These are phyloP conservation scores for Xylaria grammica DNA, from an alignment of 495 filamentous ascomycete genomes.

Conservation along the genomic window DNA sequence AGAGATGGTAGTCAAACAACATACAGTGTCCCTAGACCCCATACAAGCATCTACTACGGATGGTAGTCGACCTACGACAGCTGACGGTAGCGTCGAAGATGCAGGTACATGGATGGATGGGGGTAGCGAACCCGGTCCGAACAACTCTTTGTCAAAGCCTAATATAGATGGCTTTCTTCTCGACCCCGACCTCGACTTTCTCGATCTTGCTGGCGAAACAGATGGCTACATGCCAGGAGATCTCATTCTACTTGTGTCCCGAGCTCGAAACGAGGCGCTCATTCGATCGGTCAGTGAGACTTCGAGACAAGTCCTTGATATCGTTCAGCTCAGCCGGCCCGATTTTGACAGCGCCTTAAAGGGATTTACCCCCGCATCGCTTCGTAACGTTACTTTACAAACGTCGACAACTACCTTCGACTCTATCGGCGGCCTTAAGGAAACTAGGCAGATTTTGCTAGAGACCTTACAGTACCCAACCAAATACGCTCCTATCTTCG, in stretches of 20 bases:
- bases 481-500: slow-evolving; percentile 97
- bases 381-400: slow-evolving; percentile 92
- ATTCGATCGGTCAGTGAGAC: slow-evolving; percentile 69
- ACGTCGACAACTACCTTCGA: slow-evolving; percentile 85
- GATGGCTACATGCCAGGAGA: slow-evolving; percentile 99
- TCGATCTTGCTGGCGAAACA: slow-evolving; percentile 89
- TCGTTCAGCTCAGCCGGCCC: slow-evolving; percentile 64
- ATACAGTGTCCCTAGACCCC: slow-evolving; percentile 49
- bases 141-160: slow-evolving; percentile 20
- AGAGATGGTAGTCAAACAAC: slow-evolving; percentile 66
- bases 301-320: slow-evolving; percentile 33
- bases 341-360: slow-evolving; percentile 86
- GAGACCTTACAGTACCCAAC: slow-evolving; percentile 98
- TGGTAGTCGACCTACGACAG: slow-evolving; percentile 58
- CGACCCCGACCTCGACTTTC: slow-evolving; percentile 80
- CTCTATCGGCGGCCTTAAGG: slow-evolving; percentile 85
- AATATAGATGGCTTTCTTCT: slow-evolving; percentile 68
- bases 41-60: slow-evolving; percentile 42
- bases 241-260: slow-evolving; percentile 79
- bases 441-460: slow-evolving; percentile 83
- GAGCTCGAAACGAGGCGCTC: slow-evolving; percentile 88
- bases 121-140: slow-evolving; percentile 34
- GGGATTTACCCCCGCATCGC: slow-evolving; percentile 91
- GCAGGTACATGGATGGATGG: slow-evolving; percentile 76
- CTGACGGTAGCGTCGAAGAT: slow-evolving; percentile 55